Conservation (phyloP, 2,329 filamentous ascomycete genomes). For the Westerdykella aurantiaca region DNA sequence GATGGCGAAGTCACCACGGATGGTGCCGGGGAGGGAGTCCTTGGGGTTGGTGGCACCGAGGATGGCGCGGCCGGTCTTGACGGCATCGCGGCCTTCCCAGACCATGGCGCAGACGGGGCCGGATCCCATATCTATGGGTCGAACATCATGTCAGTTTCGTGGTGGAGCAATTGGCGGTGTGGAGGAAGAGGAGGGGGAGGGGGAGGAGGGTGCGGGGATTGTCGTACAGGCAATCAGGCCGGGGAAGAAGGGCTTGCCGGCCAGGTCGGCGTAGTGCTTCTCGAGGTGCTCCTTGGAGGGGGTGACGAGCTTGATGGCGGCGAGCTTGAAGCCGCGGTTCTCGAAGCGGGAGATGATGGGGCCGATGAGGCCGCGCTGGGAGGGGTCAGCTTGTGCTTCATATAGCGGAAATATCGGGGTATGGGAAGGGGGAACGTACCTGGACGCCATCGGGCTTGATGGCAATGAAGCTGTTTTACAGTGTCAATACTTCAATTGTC, state of each 20-base stretch:
- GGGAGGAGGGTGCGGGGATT: conserved; percentile 1
- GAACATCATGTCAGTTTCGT: conserved; percentile 12
- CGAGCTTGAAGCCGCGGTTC: conserved; percentile 97
- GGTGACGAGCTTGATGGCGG: conserved; percentile 89
- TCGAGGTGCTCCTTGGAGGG: conserved; percentile 93
- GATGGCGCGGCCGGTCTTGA: conserved; percentile 96
- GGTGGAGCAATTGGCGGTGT: neutral
- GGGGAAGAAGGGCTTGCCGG: conserved; percentile 92
- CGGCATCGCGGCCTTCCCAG: conserved; percentile 97
- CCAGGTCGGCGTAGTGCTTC: conserved; percentile 93
- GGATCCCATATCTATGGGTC: conserved; percentile 76
- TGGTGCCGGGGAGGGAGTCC: conserved; percentile 90
- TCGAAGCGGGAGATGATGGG: conserved; percentile 98
- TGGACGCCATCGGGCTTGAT: conserved; percentile 99
- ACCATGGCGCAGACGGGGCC: conserved; percentile 99
- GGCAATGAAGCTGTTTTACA: conserved; percentile 81
- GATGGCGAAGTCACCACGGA: conserved; percentile 89
- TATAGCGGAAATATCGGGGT: neutral
- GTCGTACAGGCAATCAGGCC: conserved; percentile 83
- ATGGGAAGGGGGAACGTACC: conserved; percentile 50
- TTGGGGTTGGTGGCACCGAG: conserved; percentile 99
- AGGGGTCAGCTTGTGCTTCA: conserved; percentile 11
- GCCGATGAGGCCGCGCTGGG: conserved; percentile 89
- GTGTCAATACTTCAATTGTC: conserved; percentile 17
- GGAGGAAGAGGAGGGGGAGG: neutral